Percentiles rank a stretch among this genome's conserved stretches.
phyloP scores from a whole-genome alignment of 257 asterid species.

The Pogostemon cablin region DNA sequence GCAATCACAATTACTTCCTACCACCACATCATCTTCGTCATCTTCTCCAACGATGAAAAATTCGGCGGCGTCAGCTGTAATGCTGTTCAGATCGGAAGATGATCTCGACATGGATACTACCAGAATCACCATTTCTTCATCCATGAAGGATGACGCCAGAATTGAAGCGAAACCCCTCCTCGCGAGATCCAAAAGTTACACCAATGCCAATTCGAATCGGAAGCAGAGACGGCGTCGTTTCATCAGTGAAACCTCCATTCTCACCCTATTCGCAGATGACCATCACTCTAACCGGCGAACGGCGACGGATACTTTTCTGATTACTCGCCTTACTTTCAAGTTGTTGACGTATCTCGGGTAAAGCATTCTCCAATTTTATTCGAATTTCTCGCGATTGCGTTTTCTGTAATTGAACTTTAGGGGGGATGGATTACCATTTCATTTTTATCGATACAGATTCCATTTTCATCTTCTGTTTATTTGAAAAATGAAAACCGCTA shows the following conservation, averaged over 20 bases:
- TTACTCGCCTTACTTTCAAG: constrained; percentile 60
- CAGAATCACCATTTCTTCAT: constrained; percentile 41
- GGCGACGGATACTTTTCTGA: constrained; percentile 57
- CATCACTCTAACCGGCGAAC: constrained; percentile 42
- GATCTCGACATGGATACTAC: constrained; percentile 40
- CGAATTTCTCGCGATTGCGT: neutral
- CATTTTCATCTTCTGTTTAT: neutral
- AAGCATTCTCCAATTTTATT: constrained; percentile 10
- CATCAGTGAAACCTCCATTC: constrained; percentile 53
- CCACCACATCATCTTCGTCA: constrained; percentile 25
- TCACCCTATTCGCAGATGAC: constrained; percentile 37
- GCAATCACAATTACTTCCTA: constrained; percentile 24
- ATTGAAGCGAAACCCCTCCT: constrained; percentile 51
- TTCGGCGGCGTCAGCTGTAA: constrained; percentile 38
- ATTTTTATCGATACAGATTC: too few relatives aligned
- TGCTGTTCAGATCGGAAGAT: constrained; percentile 56
- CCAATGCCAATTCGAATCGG: constrained; percentile 34
- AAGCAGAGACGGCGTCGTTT: constrained; percentile 64
- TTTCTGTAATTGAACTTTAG: neutral
- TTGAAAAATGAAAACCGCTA: neutral
- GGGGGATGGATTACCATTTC: neutral
- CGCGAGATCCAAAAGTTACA: constrained; percentile 47
- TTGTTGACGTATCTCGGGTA: constrained; percentile 76
- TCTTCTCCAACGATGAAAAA: constrained; percentile 29
- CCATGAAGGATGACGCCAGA: constrained; percentile 35